Evolutionary conservation across 306 rosid genomes (phyloP).

Genomic region (Citrullus amarus): DNA sequence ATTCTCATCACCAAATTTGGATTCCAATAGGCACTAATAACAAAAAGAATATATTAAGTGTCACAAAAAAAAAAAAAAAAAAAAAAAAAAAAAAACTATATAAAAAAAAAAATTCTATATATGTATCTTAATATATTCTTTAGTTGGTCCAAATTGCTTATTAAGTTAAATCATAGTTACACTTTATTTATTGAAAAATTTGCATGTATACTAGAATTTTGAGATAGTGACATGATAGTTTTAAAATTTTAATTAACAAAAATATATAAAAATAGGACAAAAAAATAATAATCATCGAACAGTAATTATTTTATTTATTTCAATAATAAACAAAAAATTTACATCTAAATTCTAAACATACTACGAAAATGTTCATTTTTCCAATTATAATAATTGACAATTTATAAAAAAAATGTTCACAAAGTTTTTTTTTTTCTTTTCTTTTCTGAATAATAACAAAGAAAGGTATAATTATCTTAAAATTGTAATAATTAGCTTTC

Average conservation of each 20-base stretch:
- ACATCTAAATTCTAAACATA: too few species aligned
- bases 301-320: background rate
- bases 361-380: too few species aligned
- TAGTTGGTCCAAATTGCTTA: background rate
- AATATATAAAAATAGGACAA: background rate
- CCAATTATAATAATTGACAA: too few species aligned
- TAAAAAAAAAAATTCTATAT: background rate
- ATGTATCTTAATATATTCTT: background rate
- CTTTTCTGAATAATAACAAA: background rate
- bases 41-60: background rate
- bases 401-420: too few species aligned
- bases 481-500: background rate
- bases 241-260: background rate
- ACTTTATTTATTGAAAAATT: background rate
- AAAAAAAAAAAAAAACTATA: background rate
- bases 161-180: background rate
- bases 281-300: background rate
- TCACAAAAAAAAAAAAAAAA: background rate
- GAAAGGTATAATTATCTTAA: background rate
- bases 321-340: background rate
- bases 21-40: background rate
- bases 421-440: too few species aligned
- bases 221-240: background rate
- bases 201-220: background rate
- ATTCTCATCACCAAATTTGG: conserved; percentile 5